Percentiles rank a stretch among this genome's conserved stretches.
These are phyloP conservation scores for Solanum chmielewskii DNA, from an alignment of 257 asterid species.

Conservation along the genomic window DNA sequence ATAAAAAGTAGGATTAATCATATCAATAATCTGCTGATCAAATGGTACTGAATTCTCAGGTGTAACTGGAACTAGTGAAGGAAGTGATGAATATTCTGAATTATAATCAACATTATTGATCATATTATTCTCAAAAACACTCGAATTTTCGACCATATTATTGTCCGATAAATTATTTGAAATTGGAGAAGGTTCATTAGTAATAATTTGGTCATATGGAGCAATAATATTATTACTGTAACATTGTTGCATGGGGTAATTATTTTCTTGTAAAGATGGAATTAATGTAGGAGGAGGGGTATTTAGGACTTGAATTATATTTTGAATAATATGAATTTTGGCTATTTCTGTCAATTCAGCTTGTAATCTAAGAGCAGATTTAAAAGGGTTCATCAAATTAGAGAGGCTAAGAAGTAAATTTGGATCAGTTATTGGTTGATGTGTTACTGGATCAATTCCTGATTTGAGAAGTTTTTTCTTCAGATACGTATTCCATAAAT, in stretches of 20 bases:
- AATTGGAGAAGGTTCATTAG: not conserved
- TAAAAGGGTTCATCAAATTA: conserved; percentile 9
- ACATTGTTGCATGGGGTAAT: not conserved
- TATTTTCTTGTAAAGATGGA: conserved; percentile 10
- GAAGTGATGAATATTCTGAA: conserved; percentile 25
- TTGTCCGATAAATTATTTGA: conserved; percentile 2
- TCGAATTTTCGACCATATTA: not conserved
- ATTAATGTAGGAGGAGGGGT: conserved; percentile 7
- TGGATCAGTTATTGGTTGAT: conserved; percentile 23
- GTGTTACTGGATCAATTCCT: conserved; percentile 52
- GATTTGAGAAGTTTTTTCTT: conserved; percentile 35
- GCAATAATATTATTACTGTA: not conserved
- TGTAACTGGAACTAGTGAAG: conserved; percentile 19
- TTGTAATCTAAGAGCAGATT: conserved; percentile 10
- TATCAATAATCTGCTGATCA: not conserved
- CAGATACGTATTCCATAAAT: conserved; percentile 48
- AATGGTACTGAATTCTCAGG: conserved; percentile 8
- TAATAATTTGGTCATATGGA: not conserved
- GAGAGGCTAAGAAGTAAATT: conserved; percentile 11
- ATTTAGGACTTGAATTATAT: conserved; percentile 21
- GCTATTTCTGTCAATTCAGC: conserved; percentile 9
- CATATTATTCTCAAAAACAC: not conserved
- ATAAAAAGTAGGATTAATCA: not conserved
- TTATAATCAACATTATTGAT: not conserved
- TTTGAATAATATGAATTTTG: conserved; percentile 22